These are phyloP conservation scores for button mushroom (Agaricus bisporus) DNA, from an alignment of 768 basidiomycete species.

Conservation along the genomic window DNA sequence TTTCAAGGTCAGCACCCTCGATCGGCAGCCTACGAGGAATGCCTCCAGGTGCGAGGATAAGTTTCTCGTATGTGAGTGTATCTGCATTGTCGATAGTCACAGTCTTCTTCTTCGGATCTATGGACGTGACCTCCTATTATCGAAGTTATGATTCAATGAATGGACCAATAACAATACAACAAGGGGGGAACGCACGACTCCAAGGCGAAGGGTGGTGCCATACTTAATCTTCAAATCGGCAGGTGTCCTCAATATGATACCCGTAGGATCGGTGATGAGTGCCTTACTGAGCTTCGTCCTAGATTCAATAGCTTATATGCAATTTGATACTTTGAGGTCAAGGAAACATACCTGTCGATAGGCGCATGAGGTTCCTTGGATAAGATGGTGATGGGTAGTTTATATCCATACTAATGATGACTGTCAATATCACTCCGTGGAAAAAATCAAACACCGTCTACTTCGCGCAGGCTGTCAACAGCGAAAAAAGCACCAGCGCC, in stretches of 20 bases:
- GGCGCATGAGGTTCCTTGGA: conserved; percentile 78
- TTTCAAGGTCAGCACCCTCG: conserved; percentile 65
- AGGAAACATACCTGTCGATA: conserved; percentile 58
- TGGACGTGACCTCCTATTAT: conserved; percentile 56
- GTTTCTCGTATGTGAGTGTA: conserved; percentile 59
- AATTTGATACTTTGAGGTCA: not conserved
- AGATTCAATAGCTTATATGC: not conserved
- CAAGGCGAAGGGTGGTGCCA: conserved; percentile 57
- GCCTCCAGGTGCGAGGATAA: conserved; percentile 77
- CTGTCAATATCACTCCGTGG: not conserved
- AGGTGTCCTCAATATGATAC: conserved; percentile 66
- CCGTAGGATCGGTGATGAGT: conserved; percentile 70
- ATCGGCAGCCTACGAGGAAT: conserved; percentile 71
- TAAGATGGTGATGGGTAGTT: conserved; percentile 70
- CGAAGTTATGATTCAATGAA: not conserved
- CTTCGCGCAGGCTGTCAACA: conserved; percentile 79
- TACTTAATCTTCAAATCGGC: conserved; percentile 76
- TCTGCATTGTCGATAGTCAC: conserved; percentile 61
- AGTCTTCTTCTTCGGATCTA: conserved; percentile 57
- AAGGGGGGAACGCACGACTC: conserved; percentile 33
- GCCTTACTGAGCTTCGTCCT: conserved; percentile 90
- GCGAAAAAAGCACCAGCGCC: conserved; percentile 75
- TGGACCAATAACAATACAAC: not conserved
- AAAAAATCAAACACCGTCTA: conserved; percentile 16
- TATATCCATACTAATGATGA: conserved; percentile 61